Conservation (phyloP, 768 basidiomycete genomes). For the Plicaturopsis crispa region DNA sequence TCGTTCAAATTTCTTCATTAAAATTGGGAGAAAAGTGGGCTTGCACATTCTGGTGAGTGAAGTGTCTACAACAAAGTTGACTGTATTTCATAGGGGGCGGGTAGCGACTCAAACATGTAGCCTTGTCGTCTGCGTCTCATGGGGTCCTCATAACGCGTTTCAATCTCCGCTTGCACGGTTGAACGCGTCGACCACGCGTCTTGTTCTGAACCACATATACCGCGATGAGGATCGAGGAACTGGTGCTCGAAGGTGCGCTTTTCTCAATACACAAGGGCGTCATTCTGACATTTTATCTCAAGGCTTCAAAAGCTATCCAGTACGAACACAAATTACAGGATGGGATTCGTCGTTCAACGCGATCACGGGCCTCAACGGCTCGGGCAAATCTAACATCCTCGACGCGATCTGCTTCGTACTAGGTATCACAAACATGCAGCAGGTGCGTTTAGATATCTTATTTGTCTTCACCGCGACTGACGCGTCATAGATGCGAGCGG, state of each 20-base stretch:
- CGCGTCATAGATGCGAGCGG: slow-evolving; percentile 71
- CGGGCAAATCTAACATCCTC: slow-evolving; percentile 98
- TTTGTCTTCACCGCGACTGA: slow-evolving; percentile 3
- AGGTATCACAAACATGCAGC: slow-evolving; percentile 95
- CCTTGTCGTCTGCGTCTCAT: too few relatives aligned
- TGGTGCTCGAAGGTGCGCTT: slow-evolving; percentile 77
- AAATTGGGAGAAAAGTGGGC: too few relatives aligned
- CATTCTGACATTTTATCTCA: slow-evolving; percentile 2
- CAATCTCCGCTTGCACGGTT: too few relatives aligned
- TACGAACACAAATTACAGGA: slow-evolving; percentile 89
- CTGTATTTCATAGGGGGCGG: too few relatives aligned
- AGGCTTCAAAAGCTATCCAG: slow-evolving; percentile 99
- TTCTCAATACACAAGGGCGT: neutral
- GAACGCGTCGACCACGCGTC: too few relatives aligned
- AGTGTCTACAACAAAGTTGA: too few relatives aligned
- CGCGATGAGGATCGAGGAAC: slow-evolving; percentile 96
- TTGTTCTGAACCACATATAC: too few relatives aligned
- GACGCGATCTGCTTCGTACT: slow-evolving; percentile 99
- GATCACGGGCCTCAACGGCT: slow-evolving; percentile 93
- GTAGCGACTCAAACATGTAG: too few relatives aligned
- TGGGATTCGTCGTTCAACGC: slow-evolving; percentile 99
- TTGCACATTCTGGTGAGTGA: too few relatives aligned
- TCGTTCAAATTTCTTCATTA: too few relatives aligned
- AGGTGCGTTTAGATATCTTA: slow-evolving; percentile 35
- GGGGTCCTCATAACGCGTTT: too few relatives aligned